Evolutionary conservation across 2,329 filamentous ascomycete species (phyloP), one percentile per base, ranked within the genome.

Genomic region (Pestalotiopsis fici): DNA sequence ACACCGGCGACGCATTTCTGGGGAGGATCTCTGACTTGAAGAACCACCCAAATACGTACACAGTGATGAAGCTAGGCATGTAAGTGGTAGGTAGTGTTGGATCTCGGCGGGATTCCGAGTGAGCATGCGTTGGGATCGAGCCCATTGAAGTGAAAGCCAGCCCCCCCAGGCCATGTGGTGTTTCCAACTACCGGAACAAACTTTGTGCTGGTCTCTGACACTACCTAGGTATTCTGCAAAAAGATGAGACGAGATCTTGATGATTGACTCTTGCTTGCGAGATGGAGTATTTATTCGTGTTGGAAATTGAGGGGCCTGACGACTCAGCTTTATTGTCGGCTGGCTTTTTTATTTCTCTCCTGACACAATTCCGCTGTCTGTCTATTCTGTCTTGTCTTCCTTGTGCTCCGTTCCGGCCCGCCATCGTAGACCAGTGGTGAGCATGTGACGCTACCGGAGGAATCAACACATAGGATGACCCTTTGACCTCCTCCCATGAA

Each of bases 361-460:
- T n/a, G 43, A 50, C 43, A 50, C 43, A 50, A 18, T 64, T 11
- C 15, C 43, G 28, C 35, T 56, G 62, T 55, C 62, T 25, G 3
- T 35, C n/a, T 59, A n/a, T 15, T 35, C 56, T 43, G n/a, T 39
- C 28, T 23, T 27, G 25, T 50, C 43, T 50, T 50, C 15, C 18
- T 18, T 50, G 43, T 47, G 18, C n/a, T 18, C 21, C 18, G 43
- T 50, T 50, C 18, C 43, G 43, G 43, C 43, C 56, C 35, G 61
- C 61, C 61, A 55, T 31, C 61, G 31, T 47, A 56, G 37, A 57
- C 47, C 7, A 56, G 23, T 39, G 54, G 55, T 54, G 55, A 28
- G 31, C 66, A 64, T 66, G 27, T 47, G 43, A 69, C 59, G 54
- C 60, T 35, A 35, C 50, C 65, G 35, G 13, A 37, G 37, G 59